phyloP scores from a whole-genome alignment of 1,284 basidiomycete species.

The Cutaneotrichosporon arboriforme region DNA sequence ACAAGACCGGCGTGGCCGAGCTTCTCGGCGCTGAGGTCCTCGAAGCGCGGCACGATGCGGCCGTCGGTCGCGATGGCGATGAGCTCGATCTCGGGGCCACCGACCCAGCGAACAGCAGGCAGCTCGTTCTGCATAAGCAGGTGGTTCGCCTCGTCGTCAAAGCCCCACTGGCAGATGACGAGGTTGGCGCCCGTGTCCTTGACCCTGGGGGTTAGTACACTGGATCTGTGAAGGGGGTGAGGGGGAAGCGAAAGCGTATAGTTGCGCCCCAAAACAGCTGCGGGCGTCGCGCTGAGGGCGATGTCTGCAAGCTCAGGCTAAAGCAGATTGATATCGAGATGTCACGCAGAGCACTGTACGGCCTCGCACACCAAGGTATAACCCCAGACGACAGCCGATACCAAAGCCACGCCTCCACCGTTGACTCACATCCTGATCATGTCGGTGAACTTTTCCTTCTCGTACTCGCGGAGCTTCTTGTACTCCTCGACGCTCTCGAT shows the following conservation, averaged over 20 bases:
- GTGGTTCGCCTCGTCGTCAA: constrained; percentile 99
- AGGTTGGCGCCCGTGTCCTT: constrained; percentile 98
- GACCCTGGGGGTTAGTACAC: constrained; percentile 53
- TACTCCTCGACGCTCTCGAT: constrained; percentile 98
- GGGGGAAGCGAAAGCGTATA: no score
- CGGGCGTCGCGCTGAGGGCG: no score
- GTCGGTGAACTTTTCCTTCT: constrained; percentile 89
- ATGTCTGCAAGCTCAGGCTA: no score
- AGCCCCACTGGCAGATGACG: constrained; percentile 99
- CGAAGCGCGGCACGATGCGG: constrained; percentile 95
- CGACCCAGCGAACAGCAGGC: constrained; percentile 98
- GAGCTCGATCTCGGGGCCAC: constrained; percentile 97
- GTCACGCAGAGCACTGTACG: no score
- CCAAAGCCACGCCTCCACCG: neutral
- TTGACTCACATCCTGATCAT: constrained; percentile 74
- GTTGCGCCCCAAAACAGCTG: no score
- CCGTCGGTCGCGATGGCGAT: constrained; percentile 99
- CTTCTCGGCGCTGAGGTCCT: constrained; percentile 86
- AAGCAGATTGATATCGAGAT: no score
- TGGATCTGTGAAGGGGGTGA: no score
- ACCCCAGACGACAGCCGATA: no score
- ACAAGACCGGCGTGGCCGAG: constrained; percentile 90
- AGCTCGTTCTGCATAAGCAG: constrained; percentile 94
- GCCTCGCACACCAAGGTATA: no score
- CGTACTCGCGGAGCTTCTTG: constrained; percentile 89